Evolutionary conservation across 2,329 filamentous ascomycete species (phyloP), one percentile per base, ranked within the genome.

Genomic region (Myriosclerotinia scirpicola): DNA sequence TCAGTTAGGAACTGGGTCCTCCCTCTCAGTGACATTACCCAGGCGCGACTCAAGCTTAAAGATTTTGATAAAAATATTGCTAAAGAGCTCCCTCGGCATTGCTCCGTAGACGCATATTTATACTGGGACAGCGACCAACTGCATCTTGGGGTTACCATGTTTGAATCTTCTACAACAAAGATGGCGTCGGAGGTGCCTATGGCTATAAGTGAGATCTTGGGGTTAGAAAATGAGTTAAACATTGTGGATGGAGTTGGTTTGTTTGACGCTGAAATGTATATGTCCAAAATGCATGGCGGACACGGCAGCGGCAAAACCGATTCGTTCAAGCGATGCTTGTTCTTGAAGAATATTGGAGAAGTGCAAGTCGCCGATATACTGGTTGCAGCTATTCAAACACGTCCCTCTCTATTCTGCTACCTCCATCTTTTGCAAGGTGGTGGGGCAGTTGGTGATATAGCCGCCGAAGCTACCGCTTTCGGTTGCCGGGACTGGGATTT

Each of bases 401-500:
- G 68, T 56, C 72, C 72, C 38, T 69, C 68, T n/a, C 64, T 67
- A 68, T 73, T 84, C 17, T 88, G 84, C 75, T 89, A 89, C 76
- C 75, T 89, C 59, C 85, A 89, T 79, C 72, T 90, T 5, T 76
- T 89, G 11, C 86, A 88, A 52, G 85, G 86, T 22, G 85, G 85
- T 8, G 83, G 82, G 69, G 82, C 81, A 0, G 74, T 85, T 53
- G n/a, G 70, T 54, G 78, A 86, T 36, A 70, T 83, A 17, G 44
- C 62, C 20, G 71, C 76, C 1, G 75, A 82, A 69, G 79, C 78
- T 36, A 84, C 82, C 67, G 85, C 86, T 64, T 89, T 89, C 64
- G 85, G 87, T 54, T 87, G 83, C 77, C 83, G 86, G 75, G 80
- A 85, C 73, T 89, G 86, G 86, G 80, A 84, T 42, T 89, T 83